phyloP scores from a whole-genome alignment of 2,329 filamentous ascomycete genomes.

The Purpureocillium takamizusanense region DNA sequence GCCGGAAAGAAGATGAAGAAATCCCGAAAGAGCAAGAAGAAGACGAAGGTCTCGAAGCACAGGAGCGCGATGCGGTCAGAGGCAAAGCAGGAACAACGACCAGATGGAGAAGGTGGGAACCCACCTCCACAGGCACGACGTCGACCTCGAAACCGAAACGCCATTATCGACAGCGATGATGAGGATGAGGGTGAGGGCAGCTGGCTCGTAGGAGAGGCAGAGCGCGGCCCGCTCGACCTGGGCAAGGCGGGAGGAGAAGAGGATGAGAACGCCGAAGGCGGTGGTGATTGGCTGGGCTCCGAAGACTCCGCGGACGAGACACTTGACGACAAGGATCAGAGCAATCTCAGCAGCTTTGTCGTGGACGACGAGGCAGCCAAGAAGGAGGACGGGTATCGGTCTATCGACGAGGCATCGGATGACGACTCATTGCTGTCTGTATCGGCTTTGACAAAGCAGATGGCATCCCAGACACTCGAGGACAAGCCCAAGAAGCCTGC shows the following conservation, averaged over 20 bases:
- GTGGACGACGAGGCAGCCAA: conserved; percentile 38
- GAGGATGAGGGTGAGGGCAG: conserved; percentile 63
- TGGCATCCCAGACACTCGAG: conserved; percentile 26
- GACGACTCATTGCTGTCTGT: conserved; percentile 25
- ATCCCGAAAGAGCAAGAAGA: conserved; percentile 18
- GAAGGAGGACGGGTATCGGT: conserved; percentile 20
- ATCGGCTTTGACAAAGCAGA: conserved; percentile 25
- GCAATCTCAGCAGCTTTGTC: conserved; percentile 46
- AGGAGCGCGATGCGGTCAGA: conserved; percentile 7
- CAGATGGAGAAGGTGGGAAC: conserved; percentile 12
- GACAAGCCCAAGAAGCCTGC: conserved; percentile 9
- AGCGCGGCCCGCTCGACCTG: conserved; percentile 51
- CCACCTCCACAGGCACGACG: conserved; percentile 15
- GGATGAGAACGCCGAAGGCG: conserved; percentile 81
- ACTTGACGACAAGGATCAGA: conserved; percentile 42
- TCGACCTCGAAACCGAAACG: conserved; percentile 40
- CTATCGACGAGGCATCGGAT: conserved; percentile 13
- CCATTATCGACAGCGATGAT: conserved; percentile 58
- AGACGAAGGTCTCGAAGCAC: conserved; percentile 24
- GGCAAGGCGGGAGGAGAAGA: conserved; percentile 77
- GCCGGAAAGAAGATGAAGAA: conserved; percentile 27
- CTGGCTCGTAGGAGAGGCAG: conserved; percentile 67
- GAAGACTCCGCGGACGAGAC: conserved; percentile 56
- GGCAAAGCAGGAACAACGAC: conserved; percentile 1
- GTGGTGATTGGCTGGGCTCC: conserved; percentile 67